phyloP scores from a whole-genome alignment of 106 monocot species.

The Apostasia shenzhenica region DNA sequence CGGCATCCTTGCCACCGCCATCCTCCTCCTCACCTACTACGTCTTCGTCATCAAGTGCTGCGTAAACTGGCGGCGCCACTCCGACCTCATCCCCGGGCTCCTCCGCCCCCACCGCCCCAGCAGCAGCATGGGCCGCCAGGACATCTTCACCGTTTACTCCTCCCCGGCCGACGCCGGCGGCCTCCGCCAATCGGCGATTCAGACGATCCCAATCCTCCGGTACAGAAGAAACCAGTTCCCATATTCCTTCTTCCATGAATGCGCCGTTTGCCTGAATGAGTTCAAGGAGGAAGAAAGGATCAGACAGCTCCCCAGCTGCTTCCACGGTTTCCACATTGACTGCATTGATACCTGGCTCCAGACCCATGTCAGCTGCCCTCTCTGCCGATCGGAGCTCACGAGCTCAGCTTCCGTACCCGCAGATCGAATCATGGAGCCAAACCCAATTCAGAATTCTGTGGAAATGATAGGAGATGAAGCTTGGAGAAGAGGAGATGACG shows the following conservation, averaged over 20 bases:
- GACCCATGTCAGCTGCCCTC: slow-evolving; percentile 41
- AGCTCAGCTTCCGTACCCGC: background rate
- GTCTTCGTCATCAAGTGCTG: slow-evolving; percentile 32
- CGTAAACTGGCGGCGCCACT: slow-evolving; percentile 5
- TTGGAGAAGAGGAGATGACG: background rate
- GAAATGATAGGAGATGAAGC: too few species aligned
- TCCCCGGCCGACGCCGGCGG: slow-evolving; percentile 9
- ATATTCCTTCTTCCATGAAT: slow-evolving; percentile 9
- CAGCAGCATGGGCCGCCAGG: background rate
- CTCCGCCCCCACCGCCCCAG: slow-evolving; percentile 3
- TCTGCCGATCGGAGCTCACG: slow-evolving; percentile 13
- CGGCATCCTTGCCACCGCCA: slow-evolving; percentile 25
- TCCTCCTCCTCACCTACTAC: slow-evolving; percentile 35
- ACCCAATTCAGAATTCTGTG: background rate
- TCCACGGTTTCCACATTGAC: slow-evolving; percentile 44
- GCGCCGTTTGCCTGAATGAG: slow-evolving; percentile 35
- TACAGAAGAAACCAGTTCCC: background rate
- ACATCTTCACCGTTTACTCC: too few species aligned
- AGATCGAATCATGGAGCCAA: background rate
- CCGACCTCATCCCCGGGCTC: background rate
- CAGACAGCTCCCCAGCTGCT: slow-evolving; percentile 33
- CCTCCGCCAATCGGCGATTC: slow-evolving; percentile 17
- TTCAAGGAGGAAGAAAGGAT: slow-evolving; percentile 35
- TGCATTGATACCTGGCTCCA: slow-evolving; percentile 50
- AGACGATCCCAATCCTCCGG: slow-evolving; percentile 28